Evolutionary conservation across 345 rosid genomes (phyloP), one percentile per base, ranked within the genome.

Genomic region (Carallia pectinifolia): DNA sequence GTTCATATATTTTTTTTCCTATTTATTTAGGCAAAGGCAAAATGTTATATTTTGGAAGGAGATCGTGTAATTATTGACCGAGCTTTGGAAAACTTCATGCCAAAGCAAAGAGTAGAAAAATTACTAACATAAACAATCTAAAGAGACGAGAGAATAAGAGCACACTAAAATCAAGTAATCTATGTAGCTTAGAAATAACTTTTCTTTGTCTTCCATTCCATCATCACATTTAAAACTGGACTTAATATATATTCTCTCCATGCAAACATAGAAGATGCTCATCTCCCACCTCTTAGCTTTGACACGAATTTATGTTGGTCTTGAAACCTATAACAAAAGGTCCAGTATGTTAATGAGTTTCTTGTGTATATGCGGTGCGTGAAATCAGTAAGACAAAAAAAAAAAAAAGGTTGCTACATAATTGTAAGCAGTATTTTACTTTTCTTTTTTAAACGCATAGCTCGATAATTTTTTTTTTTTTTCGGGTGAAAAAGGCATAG

Each of bases 261-360:
- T 58, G 68, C 76, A 72, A 69, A 64, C 69, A 71, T 56, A 71
- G 73, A 68, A 65, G 75, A 76, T 68, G 77, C 79, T 62, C 80
- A 44, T 12, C 10, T 0, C 1, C 74, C 74, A 58, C 53, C 53
- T 70, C 79, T 66, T 71, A 67, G 52, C 75, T 67, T 4, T 48
- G 62, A 58, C 50, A 71, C 85, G 81, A 79, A 69, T 44, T 84
- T 81, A 90, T 77, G 87, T 81, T 73, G 81, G 75, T 83, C 90
- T 90, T 67, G 93, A 83, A 85, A 93, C 93, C 98, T 90, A 90
- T 60, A 78, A 74, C 15, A 38, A 71, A 62, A 66, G 12, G 50
- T 23, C 60, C 48, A 59, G 63, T 59, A 29, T 53, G 48, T 60
- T 56, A 62, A 74, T 73, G 53, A 77, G 58, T 68, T 44, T 44